phyloP scores from a whole-genome alignment of 108 stramenopile species.

The Bacterosira constricta region DNA sequence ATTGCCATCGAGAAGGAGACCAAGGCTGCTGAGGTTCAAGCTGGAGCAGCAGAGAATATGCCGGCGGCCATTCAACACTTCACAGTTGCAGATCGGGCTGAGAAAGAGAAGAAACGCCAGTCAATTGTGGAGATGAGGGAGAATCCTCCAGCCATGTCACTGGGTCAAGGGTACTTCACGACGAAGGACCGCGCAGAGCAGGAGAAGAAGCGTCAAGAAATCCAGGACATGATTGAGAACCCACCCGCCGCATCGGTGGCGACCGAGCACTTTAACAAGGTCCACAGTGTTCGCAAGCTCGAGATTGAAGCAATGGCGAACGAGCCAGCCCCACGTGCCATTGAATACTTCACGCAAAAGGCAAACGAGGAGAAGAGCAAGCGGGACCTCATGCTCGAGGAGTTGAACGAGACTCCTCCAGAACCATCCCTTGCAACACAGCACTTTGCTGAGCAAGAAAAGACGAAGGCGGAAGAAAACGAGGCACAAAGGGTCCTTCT shows the following conservation, averaged over 20 bases:
- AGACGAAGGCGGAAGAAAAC: neutral
- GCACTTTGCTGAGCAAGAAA: neutral
- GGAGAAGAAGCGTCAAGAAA: neutral
- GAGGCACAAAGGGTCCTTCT: no score
- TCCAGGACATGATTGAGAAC: neutral
- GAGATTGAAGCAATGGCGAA: neutral
- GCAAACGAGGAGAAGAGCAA: neutral
- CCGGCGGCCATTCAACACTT: slow-evolving; percentile 1
- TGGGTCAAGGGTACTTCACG: slow-evolving; percentile 7
- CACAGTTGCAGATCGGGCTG: neutral
- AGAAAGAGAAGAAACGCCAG: neutral
- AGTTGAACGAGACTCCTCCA: neutral
- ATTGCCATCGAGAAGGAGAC: no score
- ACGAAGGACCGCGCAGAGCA: neutral
- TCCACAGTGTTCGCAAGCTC: neutral
- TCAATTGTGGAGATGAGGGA: neutral
- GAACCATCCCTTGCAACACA: neutral
- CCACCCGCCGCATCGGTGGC: neutral
- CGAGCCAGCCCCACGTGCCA: neutral
- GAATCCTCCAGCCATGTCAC: slow-evolving; percentile 5
- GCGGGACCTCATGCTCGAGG: neutral
- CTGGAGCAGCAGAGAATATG: no score
- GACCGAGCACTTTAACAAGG: neutral
- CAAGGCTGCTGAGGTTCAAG: no score
- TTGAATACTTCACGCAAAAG: neutral